These are phyloP conservation scores for Rasamsonia emersonii DNA, from an alignment of 2,329 filamentous ascomycete species.

Conservation along the genomic window DNA sequence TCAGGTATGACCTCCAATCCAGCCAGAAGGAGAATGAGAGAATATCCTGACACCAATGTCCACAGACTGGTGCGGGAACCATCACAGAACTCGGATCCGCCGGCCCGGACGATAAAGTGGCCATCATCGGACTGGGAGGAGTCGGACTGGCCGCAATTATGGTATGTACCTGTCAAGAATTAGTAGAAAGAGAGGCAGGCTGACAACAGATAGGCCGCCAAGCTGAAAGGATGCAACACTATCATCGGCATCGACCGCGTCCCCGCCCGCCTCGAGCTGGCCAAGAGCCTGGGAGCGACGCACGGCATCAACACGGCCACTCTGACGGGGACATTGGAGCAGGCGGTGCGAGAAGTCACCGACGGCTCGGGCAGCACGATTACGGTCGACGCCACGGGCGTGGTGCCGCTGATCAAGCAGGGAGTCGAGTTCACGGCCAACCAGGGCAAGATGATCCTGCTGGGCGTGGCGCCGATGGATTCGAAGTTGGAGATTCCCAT, in stretches of 20 bases:
- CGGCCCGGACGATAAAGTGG: constrained; percentile 27
- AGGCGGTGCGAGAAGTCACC: constrained; percentile 27
- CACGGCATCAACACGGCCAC: constrained; percentile 27
- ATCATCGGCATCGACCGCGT: constrained; percentile 38
- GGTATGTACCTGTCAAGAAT: no score
- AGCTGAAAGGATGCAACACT: constrained; percentile 29
- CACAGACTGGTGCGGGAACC: constrained; percentile 38
- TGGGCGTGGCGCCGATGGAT: constrained; percentile 40
- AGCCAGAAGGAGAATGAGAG: no score
- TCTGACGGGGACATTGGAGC: constrained; percentile 18
- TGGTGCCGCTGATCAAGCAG: constrained; percentile 34
- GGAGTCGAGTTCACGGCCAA: constrained; percentile 36
- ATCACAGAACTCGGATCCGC: constrained; percentile 32
- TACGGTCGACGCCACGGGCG: constrained; percentile 44
- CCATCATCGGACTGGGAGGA: constrained; percentile 38
- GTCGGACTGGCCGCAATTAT: constrained; percentile 42
- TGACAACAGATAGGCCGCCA: no score
- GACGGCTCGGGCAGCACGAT: constrained; percentile 36
- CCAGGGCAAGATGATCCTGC: constrained; percentile 42
- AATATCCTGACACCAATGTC: no score
- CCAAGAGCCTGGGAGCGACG: constrained; percentile 34
- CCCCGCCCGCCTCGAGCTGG: constrained; percentile 26
- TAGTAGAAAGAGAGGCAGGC: no score
- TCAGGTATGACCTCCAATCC: no score
- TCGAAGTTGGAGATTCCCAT: constrained; percentile 36